phyloP scores from a whole-genome alignment of 768 basidiomycete genomes.

The Russula vinacea region DNA sequence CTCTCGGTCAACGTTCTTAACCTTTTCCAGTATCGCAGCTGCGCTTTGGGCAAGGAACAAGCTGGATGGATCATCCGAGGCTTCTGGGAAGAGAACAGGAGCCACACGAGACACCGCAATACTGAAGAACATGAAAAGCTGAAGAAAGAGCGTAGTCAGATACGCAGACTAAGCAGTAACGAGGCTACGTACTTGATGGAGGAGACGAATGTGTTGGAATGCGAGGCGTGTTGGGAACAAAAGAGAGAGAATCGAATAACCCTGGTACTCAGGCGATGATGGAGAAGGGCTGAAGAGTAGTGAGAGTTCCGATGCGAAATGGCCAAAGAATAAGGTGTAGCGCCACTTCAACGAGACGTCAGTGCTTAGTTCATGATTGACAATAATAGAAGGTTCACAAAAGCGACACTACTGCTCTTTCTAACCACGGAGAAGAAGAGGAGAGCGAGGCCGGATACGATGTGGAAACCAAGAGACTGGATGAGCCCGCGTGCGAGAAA shows the following conservation, averaged over 20 bases:
- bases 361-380: background rate
- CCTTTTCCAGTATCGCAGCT: constrained; percentile 17
- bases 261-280: constrained; percentile 32
- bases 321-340: constrained; percentile 62
- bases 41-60: constrained; percentile 10
- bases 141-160: background rate
- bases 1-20: constrained; percentile 22
- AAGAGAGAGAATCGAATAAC: constrained; percentile 35
- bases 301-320: constrained; percentile 60
- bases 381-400: constrained; percentile 45
- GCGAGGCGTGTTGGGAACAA: constrained; percentile 61
- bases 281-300: constrained; percentile 62
- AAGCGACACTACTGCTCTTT: constrained; percentile 55
- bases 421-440: constrained; percentile 63
- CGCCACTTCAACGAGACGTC: constrained; percentile 60
- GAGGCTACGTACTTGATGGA: constrained; percentile 50
- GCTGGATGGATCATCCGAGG: constrained; percentile 12
- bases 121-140: constrained; percentile 65
- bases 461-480: constrained; percentile 62
- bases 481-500: constrained; percentile 65
- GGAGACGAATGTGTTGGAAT: constrained; percentile 72
- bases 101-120: constrained; percentile 69
- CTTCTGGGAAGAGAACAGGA: constrained; percentile 57
- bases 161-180: background rate
- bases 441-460: constrained; percentile 54